Evolutionary conservation across 2,329 filamentous ascomycete species (phyloP).

Genomic region (Microcera coccophila): DNA sequence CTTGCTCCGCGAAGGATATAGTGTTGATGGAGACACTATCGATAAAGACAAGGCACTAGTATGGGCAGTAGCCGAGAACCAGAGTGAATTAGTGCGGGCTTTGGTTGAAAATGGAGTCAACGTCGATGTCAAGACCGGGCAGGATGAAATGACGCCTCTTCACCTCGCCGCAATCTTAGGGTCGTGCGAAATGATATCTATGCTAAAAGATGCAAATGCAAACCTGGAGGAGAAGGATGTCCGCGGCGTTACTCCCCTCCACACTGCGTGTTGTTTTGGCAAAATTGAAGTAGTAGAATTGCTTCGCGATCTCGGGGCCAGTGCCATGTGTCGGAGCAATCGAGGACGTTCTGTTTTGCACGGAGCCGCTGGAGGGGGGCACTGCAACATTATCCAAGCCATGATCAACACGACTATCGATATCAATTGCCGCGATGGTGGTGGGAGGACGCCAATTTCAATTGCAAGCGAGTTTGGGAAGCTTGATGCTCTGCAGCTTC

Average conservation of each 20-base stretch:
- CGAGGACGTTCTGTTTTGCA: neutral
- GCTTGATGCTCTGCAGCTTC: neutral
- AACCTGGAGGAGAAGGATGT: neutral
- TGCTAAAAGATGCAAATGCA: neutral
- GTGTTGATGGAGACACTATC: too few relatives aligned
- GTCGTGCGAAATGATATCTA: neutral
- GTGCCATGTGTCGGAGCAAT: neutral
- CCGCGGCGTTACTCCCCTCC: neutral
- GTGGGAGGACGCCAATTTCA: neutral
- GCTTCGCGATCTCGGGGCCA: neutral
- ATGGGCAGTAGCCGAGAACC: too few relatives aligned
- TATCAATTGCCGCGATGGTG: neutral
- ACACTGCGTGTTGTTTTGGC: neutral
- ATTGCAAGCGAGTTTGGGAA: neutral
- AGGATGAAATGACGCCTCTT: too few relatives aligned
- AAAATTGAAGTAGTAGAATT: neutral
- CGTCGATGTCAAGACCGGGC: too few relatives aligned
- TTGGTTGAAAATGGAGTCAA: too few relatives aligned
- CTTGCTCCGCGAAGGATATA: too few relatives aligned
- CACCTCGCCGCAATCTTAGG: neutral
- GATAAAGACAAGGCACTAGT: too few relatives aligned
- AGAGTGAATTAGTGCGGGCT: too few relatives aligned
- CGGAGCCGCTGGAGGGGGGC: too few relatives aligned
- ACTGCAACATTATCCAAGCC: neutral
- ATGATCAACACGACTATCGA: neutral